Evolutionary conservation across 225 moss, liverwort and hornwort genomes (phyloP).

Genomic region (Pseudoscleropodium purum): DNA sequence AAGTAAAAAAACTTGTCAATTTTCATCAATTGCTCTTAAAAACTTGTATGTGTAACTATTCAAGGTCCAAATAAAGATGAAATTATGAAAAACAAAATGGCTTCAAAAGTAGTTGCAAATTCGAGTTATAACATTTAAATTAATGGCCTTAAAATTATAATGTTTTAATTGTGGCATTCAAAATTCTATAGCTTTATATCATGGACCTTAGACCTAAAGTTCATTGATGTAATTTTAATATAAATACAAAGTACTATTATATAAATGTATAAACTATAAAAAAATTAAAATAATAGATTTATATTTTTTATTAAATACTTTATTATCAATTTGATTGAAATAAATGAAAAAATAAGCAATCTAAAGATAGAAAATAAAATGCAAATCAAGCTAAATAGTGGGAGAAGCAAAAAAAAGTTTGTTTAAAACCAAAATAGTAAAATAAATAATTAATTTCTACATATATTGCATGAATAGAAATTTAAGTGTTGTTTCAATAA

Average conservation of each 20-base stretch:
- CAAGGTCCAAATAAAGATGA: not conserved
- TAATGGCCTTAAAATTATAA: not conserved
- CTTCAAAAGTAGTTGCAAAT: accelerated
- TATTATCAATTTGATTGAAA: accelerated
- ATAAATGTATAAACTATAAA: not conserved
- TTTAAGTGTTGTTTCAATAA: not conserved
- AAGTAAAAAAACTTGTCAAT: not conserved
- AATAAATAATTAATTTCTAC: not conserved
- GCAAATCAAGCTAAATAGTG: accelerated
- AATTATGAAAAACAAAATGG: not conserved
- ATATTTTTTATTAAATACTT: not conserved
- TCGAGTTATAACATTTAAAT: not conserved
- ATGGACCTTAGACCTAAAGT: not conserved
- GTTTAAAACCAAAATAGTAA: not conserved
- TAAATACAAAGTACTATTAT: too few species aligned
- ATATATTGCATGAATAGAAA: not conserved
- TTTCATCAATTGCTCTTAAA: not conserved
- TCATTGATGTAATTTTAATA: not conserved
- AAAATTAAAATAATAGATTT: too few species aligned
- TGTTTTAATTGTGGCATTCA: not conserved
- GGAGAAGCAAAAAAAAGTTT: not conserved
- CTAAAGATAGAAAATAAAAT: accelerated
- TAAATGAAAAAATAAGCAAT: not conserved
- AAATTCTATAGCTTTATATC: not conserved
- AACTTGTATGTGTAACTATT: not conserved